Conservation (phyloP, 768 basidiomycete genomes). For the Dioszegia aurantiaca region DNA sequence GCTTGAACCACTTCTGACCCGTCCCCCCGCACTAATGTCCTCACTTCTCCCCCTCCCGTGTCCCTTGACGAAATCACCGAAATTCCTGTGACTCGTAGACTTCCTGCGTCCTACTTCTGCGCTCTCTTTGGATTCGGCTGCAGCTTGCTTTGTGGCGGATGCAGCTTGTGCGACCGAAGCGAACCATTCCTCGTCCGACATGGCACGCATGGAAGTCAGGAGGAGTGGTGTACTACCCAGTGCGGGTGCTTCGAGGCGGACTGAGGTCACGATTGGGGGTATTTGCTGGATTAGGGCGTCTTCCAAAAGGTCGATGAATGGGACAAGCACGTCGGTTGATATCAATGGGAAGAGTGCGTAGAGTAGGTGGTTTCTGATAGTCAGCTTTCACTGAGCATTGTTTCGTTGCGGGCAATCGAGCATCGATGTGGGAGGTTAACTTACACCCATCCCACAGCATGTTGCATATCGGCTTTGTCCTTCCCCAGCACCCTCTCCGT, state of each 20-base stretch:
- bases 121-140: not conserved
- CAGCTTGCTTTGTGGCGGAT: not conserved
- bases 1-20: constrained; percentile 1
- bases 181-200: constrained; percentile 52
- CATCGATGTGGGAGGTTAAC: not conserved
- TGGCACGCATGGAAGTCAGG: constrained; percentile 43
- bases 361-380: constrained; percentile 40
- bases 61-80: constrained; percentile 1
- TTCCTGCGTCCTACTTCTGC: not conserved
- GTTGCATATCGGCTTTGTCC: not conserved
- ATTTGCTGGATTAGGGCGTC: constrained; percentile 50
- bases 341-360: constrained; percentile 50
- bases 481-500: not conserved
- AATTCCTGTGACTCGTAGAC: not conserved
- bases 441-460: constrained; percentile 19
- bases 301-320: constrained; percentile 52
- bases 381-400: not conserved
- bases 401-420: no score
- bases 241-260: constrained; percentile 43
- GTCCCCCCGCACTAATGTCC: not conserved
- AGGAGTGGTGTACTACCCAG: constrained; percentile 48
- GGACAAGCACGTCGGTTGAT: constrained; percentile 49
- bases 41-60: constrained; percentile 6
- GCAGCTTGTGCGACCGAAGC: constrained; percentile 21
- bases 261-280: constrained; percentile 50